Conservation (phyloP, 495 filamentous ascomycete species). For the Penicillium chermesinum region DNA sequence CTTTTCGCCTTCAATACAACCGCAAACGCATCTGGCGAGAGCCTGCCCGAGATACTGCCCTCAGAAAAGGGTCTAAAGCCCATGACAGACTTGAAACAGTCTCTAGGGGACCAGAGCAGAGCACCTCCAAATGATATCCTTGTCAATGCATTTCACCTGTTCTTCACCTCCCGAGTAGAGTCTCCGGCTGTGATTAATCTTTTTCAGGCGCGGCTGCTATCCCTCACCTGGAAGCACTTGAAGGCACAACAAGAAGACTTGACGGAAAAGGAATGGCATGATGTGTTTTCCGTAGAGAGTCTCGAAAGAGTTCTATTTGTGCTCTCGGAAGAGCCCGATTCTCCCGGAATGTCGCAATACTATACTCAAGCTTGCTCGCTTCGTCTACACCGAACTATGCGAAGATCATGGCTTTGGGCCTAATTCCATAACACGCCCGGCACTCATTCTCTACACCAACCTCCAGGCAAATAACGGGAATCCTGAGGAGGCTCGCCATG, state of each 20-base stretch:
- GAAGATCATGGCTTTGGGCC: constrained; percentile 32
- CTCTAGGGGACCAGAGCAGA: constrained; percentile 37
- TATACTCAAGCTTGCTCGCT: constrained; percentile 48
- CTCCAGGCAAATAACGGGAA: constrained; percentile 55
- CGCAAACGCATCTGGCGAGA: constrained; percentile 15
- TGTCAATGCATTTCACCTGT: constrained; percentile 55
- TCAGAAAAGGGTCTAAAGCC: constrained; percentile 40
- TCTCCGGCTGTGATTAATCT: constrained; percentile 50
- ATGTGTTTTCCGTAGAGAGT: constrained; percentile 45
- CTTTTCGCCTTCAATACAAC: constrained; percentile 33
- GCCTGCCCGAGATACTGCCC: constrained; percentile 22
- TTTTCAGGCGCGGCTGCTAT: constrained; percentile 57
- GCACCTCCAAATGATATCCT: constrained; percentile 57
- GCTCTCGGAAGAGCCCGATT: constrained; percentile 32
- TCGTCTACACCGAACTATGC: constrained; percentile 51
- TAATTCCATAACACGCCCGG: constrained; percentile 31
- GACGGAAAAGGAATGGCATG: constrained; percentile 31
- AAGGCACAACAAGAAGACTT: constrained; percentile 30
- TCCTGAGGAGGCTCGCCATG: constrained; percentile 52
- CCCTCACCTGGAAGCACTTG: constrained; percentile 57
- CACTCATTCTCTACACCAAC: constrained; percentile 48
- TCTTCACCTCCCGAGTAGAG: constrained; percentile 54
- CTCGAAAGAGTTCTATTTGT: constrained; percentile 44
- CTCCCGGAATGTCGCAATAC: constrained; percentile 30
- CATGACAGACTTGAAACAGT: constrained; percentile 39